Conservation (phyloP, 2,329 filamentous ascomycete genomes). For the Trichophyton schoenleinii region DNA sequence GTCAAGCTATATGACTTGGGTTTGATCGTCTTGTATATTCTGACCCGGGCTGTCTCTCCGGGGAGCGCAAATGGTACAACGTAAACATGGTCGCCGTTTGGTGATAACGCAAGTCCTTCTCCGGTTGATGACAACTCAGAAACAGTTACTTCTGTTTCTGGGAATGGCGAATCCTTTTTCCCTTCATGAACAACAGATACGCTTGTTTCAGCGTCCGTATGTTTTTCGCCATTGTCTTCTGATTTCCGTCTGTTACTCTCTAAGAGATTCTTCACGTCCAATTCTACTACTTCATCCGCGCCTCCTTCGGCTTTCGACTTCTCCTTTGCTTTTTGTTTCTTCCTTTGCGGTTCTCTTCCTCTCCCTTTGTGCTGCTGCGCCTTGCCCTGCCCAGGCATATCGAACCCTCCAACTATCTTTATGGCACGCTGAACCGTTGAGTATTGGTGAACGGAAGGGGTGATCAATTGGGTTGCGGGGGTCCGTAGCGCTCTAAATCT, state of each 20-base stretch:
- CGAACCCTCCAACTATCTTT: background rate
- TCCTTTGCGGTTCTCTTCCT: slow-evolving; percentile 1
- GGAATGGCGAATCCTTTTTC: slow-evolving; percentile 47
- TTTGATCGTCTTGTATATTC: slow-evolving; percentile 59
- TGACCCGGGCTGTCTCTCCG: slow-evolving; percentile 67
- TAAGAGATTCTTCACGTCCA: slow-evolving; percentile 44
- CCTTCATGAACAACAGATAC: slow-evolving; percentile 25
- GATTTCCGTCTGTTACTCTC: slow-evolving; percentile 16
- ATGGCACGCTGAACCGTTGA: background rate
- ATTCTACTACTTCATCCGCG: slow-evolving; percentile 52
- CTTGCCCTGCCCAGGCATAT: background rate
- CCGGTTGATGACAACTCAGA: slow-evolving; percentile 77
- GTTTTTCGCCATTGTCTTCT: slow-evolving; percentile 10
- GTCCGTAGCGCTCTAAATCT: background rate
- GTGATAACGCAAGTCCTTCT: slow-evolving; percentile 69
- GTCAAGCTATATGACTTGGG: slow-evolving; percentile 58
- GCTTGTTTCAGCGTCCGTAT: slow-evolving; percentile 17
- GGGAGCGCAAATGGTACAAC: slow-evolving; percentile 81
- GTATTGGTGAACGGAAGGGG: background rate
- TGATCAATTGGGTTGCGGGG: background rate
- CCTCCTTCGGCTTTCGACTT: slow-evolving; percentile 3
- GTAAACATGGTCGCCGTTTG: slow-evolving; percentile 57
- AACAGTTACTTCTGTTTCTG: slow-evolving; percentile 73
- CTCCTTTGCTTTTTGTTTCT: slow-evolving; percentile 9
- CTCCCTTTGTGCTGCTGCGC: background rate